phyloP scores from a whole-genome alignment of 1,284 basidiomycete species.

The Lignosus rhinocerotis region DNA sequence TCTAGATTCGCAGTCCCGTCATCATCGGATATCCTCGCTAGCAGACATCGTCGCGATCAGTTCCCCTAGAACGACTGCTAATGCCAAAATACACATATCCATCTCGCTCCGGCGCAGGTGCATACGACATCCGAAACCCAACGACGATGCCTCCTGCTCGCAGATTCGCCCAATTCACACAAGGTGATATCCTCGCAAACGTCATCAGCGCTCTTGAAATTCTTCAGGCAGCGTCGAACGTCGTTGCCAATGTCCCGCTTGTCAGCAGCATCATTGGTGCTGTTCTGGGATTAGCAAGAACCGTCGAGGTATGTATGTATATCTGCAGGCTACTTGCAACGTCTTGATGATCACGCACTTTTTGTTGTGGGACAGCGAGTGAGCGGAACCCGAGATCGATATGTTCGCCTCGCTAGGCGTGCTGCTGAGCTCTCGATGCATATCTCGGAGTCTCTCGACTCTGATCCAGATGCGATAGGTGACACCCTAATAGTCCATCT shows the following conservation, averaged over 20 bases:
- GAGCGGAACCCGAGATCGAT: constrained; percentile 3
- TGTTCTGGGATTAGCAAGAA: constrained; percentile 9
- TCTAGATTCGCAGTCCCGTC: too few species aligned
- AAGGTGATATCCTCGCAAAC: constrained; percentile 1
- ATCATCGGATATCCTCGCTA: too few species aligned
- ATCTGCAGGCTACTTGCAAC: neutral
- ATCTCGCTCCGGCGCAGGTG: too few species aligned
- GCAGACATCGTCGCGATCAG: too few species aligned
- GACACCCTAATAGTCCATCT: neutral
- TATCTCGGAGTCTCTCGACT: constrained; percentile 5
- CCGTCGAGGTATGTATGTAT: constrained; percentile 5
- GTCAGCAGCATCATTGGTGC: constrained; percentile 2
- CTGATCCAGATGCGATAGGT: constrained; percentile 5
- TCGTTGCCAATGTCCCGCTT: constrained; percentile 1
- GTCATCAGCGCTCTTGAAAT: constrained; percentile 6
- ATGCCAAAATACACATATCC: too few species aligned
- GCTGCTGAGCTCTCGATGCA: constrained; percentile 7
- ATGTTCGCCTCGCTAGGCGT: constrained; percentile 9
- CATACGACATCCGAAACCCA: too few species aligned
- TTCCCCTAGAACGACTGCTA: too few species aligned
- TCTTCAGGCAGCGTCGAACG: constrained; percentile 3
- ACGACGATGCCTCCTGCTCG: too few species aligned
- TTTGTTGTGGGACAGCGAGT: neutral
- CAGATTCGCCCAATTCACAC: neutral
- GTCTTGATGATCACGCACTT: neutral